phyloP scores from a whole-genome alignment of 2,329 filamentous ascomycete species.

The Trichoderma semiorbis region DNA sequence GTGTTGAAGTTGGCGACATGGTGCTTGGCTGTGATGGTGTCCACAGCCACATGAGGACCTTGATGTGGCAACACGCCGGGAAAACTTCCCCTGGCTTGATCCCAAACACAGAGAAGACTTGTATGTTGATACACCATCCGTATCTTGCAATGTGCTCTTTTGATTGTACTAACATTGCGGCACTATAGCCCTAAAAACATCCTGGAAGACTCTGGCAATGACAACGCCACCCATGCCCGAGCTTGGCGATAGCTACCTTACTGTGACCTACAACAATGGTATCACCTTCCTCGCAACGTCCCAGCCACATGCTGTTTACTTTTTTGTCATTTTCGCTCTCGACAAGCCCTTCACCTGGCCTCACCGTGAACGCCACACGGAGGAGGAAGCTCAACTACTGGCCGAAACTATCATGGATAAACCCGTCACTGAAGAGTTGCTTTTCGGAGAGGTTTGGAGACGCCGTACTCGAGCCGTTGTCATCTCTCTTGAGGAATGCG shows the following conservation, averaged over 20 bases:
- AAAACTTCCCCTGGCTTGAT: constrained; percentile 16
- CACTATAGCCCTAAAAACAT: neutral
- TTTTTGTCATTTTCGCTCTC: constrained; percentile 22
- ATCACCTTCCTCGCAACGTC: constrained; percentile 23
- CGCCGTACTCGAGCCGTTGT: constrained; percentile 20
- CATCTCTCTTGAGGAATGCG: constrained; percentile 32
- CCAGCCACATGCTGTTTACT: constrained; percentile 19
- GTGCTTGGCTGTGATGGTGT: constrained; percentile 40
- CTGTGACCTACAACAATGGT: constrained; percentile 24
- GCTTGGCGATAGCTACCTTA: neutral
- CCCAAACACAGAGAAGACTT: constrained; percentile 21
- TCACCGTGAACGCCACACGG: constrained; percentile 30
- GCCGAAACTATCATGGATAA: constrained; percentile 27
- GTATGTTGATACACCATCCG: neutral
- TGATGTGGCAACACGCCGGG: constrained; percentile 27
- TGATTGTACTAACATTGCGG: neutral
- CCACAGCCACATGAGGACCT: constrained; percentile 32
- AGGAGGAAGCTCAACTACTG: constrained; percentile 30
- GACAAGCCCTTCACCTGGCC: constrained; percentile 18
- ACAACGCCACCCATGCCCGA: neutral
- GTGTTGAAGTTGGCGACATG: constrained; percentile 34
- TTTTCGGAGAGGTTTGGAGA: constrained; percentile 35
- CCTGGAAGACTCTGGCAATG: neutral
- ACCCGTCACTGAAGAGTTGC: constrained; percentile 27
- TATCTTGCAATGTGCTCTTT: neutral